These are phyloP conservation scores for Albophoma yamanashiensis DNA, from an alignment of 2,329 filamentous ascomycete species.

Conservation along the genomic window DNA sequence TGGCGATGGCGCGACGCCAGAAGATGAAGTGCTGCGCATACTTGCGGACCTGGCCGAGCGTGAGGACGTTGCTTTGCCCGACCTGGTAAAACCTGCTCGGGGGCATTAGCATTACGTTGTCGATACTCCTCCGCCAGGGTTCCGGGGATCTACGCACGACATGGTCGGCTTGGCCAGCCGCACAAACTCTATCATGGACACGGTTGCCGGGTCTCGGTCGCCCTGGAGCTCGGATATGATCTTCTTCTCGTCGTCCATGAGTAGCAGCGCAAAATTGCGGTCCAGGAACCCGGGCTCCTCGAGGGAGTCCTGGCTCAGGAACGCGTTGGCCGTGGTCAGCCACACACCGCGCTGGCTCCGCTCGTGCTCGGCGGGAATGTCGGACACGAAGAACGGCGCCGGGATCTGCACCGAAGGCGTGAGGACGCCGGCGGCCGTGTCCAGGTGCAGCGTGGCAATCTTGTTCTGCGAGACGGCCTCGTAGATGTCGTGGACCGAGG, in stretches of 20 bases:
- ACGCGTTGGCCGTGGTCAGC: constrained; percentile 77
- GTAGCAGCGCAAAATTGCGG: constrained; percentile 76
- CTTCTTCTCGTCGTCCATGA: constrained; percentile 72
- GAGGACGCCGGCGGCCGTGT: constrained; percentile 46
- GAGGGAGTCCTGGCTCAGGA: constrained; percentile 56
- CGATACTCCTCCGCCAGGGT: background rate
- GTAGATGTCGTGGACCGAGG: constrained; percentile 73
- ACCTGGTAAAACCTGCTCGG: constrained; percentile 51
- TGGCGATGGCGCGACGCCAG: constrained; percentile 86
- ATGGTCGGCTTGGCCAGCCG: constrained; percentile 60
- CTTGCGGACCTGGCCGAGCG: constrained; percentile 70
- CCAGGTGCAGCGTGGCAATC: constrained; percentile 75
- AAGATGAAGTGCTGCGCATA: constrained; percentile 91
- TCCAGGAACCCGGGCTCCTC: constrained; percentile 61
- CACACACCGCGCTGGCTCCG: constrained; percentile 65
- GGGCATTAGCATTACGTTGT: background rate
- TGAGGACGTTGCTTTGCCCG: constrained; percentile 59
- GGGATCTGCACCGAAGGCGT: constrained; percentile 56
- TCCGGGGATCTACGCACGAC: constrained; percentile 32
- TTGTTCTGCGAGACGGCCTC: constrained; percentile 71
- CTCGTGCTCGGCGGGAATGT: constrained; percentile 59
- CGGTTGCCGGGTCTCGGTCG: constrained; percentile 65
- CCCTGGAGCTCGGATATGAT: constrained; percentile 64
- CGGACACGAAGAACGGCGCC: constrained; percentile 57
- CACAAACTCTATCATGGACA: constrained; percentile 72